Base-by-base conservation (phyloP, 352 stramenopile genomes). In the Globisporangium splendens region DNA sequence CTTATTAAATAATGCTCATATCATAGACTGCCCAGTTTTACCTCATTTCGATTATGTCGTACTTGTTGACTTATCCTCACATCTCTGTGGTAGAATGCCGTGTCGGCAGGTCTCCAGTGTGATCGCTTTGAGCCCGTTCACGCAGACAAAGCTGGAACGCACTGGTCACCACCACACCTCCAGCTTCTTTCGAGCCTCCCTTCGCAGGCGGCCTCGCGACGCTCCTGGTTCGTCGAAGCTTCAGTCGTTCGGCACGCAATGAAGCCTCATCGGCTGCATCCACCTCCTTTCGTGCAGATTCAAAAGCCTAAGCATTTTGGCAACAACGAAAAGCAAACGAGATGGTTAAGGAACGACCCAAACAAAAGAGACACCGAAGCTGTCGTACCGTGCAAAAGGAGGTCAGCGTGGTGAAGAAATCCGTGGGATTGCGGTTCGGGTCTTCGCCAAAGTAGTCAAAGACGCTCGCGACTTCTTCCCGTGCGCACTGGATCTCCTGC, bases 401-500 rank as follows among this genome's bases (percentile, higher is more conserved):
- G 8, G 83, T 63, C n/a, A 95, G 73, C 8, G 83, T 93, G 3
- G 82, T 75, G 55, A 95, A 95, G 55, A 95, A 92, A 15, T 87
- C 74, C 7, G 71, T 86, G 8, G 79, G 65, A 42, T 82, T 91
- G 55, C 79, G 82, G 38, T 79, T 71, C 13, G 83, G 82, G 54
- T 95, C 83, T 66, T 95, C 83, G 18, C 86, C 86, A 63, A 95
- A 95, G 64, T 95, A 95, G 50, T 91, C 80, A 4, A 95, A 68
- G n/a, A 93, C 82, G 58, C 77, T 85, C 21, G 68, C 67, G 21
- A 95, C 78, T 46, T 92, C 69, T 22, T 88, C 77, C 22, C 68
- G 65, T 14, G 77, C 71, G 3, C 53, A 48, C 8, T 69, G 54
- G 54, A 88, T 82, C 13, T 48, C 57, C 11, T 63, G 59, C 3